phyloP scores from a whole-genome alignment of 768 basidiomycete species.

The Paxillus ammoniavirescens region DNA sequence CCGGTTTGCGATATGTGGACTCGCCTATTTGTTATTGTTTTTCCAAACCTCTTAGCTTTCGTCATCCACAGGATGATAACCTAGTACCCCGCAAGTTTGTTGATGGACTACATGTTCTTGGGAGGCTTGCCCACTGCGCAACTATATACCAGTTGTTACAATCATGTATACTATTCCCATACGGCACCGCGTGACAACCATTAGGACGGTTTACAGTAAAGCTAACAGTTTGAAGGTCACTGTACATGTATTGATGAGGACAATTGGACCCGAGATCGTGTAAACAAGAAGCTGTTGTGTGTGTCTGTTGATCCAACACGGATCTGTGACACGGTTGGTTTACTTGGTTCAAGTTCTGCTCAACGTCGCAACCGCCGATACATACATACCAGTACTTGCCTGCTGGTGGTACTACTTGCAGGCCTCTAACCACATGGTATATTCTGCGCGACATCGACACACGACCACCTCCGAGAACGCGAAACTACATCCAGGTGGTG shows the following conservation, averaged over 20 bases:
- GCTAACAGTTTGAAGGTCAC: no score
- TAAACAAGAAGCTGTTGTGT: conserved; percentile 15
- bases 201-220: background rate
- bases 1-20: background rate
- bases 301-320: conserved; percentile 8
- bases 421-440: conserved; percentile 7
- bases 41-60: background rate
- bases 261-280: background rate
- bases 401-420: no score
- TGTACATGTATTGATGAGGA: no score
- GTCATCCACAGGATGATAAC: conserved; percentile 8
- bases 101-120: background rate
- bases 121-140: background rate
- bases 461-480: background rate
- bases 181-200: background rate
- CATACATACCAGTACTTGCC: background rate
- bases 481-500: conserved; percentile 18
- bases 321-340: no score
- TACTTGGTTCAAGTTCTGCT: no score
- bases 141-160: background rate
- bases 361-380: no score
- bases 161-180: background rate
- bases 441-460: conserved; percentile 5
- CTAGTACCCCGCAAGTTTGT: conserved; percentile 10
- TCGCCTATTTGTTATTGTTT: conserved; percentile 3